phyloP scores from a whole-genome alignment of 2,329 filamentous ascomycete species.

The Trichoderma harzianum region DNA sequence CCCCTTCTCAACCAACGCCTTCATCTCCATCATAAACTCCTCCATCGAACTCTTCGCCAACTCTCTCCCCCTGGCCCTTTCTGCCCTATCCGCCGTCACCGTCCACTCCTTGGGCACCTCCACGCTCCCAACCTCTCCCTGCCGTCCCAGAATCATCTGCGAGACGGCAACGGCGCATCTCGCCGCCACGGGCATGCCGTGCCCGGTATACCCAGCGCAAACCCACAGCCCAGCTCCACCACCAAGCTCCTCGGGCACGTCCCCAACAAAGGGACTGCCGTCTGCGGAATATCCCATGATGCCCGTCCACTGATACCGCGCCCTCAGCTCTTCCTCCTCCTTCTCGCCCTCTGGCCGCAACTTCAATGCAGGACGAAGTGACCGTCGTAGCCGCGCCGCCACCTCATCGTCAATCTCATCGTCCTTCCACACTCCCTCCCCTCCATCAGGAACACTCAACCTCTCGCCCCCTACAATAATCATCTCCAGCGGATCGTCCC shows the following conservation, averaged over 20 bases:
- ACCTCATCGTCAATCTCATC: constrained; percentile 53
- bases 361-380: constrained; percentile 42
- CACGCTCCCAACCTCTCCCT: constrained; percentile 32
- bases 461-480: constrained; percentile 72
- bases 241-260: constrained; percentile 51
- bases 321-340: constrained; percentile 45
- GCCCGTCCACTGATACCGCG: constrained; percentile 69
- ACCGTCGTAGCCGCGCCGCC: constrained; percentile 51
- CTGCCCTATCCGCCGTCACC: constrained; percentile 34
- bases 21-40: not conserved
- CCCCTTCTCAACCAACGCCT: not conserved
- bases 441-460: constrained; percentile 45
- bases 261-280: constrained; percentile 66
- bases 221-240: constrained; percentile 56
- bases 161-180: constrained; percentile 63
- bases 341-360: constrained; percentile 33
- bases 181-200: constrained; percentile 74
- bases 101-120: constrained; percentile 44
- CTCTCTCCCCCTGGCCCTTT: constrained; percentile 22
- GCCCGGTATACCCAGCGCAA: constrained; percentile 65
- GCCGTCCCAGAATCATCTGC: constrained; percentile 52
- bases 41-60: constrained; percentile 21
- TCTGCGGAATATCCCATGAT: constrained; percentile 76
- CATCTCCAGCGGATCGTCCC: constrained; percentile 53
- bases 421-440: constrained; percentile 57